phyloP scores from a whole-genome alignment of 352 stramenopile species.

The Pythium biforme region DNA sequence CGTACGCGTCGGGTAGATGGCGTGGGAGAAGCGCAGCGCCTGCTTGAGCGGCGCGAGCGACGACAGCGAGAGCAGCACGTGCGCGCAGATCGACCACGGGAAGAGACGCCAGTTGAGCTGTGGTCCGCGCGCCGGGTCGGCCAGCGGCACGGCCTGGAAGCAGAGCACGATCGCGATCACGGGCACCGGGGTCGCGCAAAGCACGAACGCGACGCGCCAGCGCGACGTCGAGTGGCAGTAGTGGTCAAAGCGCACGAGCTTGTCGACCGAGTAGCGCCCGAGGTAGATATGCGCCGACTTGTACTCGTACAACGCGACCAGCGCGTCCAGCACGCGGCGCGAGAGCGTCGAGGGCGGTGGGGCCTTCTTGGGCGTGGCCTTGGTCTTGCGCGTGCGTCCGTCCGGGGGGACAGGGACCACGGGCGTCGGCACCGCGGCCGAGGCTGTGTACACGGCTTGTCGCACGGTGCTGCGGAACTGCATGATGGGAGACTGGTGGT shows the following conservation, averaged over 20 bases:
- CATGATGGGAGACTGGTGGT: background rate
- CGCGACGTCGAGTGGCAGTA: conserved; percentile 2
- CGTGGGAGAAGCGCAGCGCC: conserved; percentile 6
- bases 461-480: background rate
- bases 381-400: background rate
- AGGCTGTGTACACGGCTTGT: background rate
- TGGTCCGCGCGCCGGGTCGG: conserved; percentile 5
- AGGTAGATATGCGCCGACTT: conserved; percentile 4
- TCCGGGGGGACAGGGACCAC: background rate
- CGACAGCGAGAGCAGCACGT: conserved; percentile 11
- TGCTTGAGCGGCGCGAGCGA: conserved; percentile 14
- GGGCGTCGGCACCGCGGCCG: background rate
- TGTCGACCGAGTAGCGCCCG: conserved; percentile 21
- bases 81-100: background rate
- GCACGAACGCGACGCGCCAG: conserved; percentile 1
- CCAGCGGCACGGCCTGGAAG: conserved; percentile 10
- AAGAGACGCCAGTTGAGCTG: background rate
- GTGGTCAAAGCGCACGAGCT: conserved; percentile 20
- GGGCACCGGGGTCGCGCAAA: background rate
- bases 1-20: background rate
- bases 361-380: background rate
- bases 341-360: background rate
- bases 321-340: background rate
- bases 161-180: background rate
- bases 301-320: conserved; percentile 6